Conservation (phyloP, 108 stramenopile species). For the Stephanodiscus minutulus region DNA sequence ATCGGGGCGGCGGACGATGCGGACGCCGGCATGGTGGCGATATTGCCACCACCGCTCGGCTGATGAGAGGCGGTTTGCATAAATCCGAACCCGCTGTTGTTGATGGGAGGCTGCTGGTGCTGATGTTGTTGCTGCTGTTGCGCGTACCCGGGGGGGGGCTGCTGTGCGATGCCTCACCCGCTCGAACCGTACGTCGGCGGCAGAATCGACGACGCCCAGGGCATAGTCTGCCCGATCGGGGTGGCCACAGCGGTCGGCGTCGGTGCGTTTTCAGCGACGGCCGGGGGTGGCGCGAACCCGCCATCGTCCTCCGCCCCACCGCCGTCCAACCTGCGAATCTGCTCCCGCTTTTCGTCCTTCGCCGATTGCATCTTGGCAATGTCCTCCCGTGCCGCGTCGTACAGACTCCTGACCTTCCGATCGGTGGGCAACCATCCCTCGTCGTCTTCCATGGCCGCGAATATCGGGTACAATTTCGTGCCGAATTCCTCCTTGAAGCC, state of each 20-base stretch:
- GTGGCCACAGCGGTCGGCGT: conserved; percentile 11
- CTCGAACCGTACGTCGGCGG: conserved; percentile 6
- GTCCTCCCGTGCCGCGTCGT: conserved; percentile 69
- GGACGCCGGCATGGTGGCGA: not conserved
- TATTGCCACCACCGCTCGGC: conserved; percentile 8
- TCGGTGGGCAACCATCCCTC: conserved; percentile 81
- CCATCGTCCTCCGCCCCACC: conserved; percentile 6
- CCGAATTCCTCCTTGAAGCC: conserved; percentile 82
- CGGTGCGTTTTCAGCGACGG: conserved; percentile 9
- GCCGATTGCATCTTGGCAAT: conserved; percentile 53
- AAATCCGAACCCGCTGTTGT: conserved; percentile 36
- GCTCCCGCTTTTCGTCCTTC: conserved; percentile 49
- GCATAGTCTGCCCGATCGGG: not conserved
- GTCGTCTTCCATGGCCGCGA: conserved; percentile 71
- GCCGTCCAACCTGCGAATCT: conserved; percentile 36
- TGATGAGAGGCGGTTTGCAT: conserved; percentile 22
- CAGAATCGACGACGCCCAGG: conserved; percentile 23
- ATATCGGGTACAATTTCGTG: conserved; percentile 54
- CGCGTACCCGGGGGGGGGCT: not conserved
- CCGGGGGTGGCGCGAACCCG: conserved; percentile 14
- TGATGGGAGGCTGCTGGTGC: conserved; percentile 1
- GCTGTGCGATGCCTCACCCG: not conserved
- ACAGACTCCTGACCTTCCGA: conserved; percentile 72
- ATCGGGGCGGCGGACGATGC: too few species aligned
- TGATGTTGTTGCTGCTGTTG: conserved; percentile 9